Percentiles rank a stretch among this genome's conserved stretches.
These are phyloP conservation scores for Microbotryomycetes sp. DNA, from an alignment of 1,284 basidiomycete species.

Conservation along the genomic window DNA sequence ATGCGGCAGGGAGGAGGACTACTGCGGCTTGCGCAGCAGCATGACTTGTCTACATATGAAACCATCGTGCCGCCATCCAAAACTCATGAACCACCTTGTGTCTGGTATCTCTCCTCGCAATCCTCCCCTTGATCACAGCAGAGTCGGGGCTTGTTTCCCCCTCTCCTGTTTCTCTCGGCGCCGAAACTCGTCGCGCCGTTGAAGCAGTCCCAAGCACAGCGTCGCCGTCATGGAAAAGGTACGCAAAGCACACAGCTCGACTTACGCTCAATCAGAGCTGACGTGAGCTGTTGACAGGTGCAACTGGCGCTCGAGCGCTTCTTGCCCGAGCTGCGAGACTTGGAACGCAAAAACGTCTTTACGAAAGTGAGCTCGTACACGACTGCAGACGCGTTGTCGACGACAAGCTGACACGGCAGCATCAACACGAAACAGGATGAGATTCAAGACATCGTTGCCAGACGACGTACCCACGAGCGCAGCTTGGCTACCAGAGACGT, in stretches of 20 bases:
- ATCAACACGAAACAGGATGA: conserved; percentile 52
- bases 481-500: conserved; percentile 50
- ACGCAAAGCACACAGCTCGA: neutral
- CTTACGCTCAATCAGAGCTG: neutral
- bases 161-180: too few relatives aligned
- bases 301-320: conserved; percentile 36
- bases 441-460: conserved; percentile 75
- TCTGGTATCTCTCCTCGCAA: too few relatives aligned
- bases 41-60: too few relatives aligned
- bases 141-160: too few relatives aligned
- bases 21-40: too few relatives aligned
- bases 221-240: neutral
- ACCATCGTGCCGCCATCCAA: too few relatives aligned
- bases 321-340: conserved; percentile 79
- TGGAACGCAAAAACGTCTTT: conserved; percentile 81
- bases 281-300: conserved; percentile 16
- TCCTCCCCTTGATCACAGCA: too few relatives aligned
- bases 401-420: neutral
- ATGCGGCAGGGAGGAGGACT: too few relatives aligned
- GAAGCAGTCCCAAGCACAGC: too few relatives aligned
- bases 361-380: conserved; percentile 61
- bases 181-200: too few relatives aligned
- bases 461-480: conserved; percentile 76
- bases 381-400: neutral
- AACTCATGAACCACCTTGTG: too few relatives aligned